phyloP scores from a whole-genome alignment of 176 grass and related monocot species.

The Aegilops umbellulata region DNA sequence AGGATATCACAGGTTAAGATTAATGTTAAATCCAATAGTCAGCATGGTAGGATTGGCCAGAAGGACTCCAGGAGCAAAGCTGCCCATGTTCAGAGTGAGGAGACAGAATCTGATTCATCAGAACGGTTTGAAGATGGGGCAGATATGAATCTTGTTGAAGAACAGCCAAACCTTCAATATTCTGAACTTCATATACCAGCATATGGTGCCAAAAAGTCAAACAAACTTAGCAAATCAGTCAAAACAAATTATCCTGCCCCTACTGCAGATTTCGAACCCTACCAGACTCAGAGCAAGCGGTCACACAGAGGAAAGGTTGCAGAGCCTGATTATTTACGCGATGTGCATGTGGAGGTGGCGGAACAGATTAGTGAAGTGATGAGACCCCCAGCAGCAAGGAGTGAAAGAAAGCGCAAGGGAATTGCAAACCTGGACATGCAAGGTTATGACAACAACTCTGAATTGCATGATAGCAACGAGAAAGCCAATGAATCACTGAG shows the following conservation, averaged over 20 bases:
- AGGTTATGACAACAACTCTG: slow-evolving; percentile 39
- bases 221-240: slow-evolving; percentile 30
- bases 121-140: slow-evolving; percentile 50
- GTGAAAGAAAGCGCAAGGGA: slow-evolving; percentile 71
- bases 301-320: slow-evolving; percentile 53
- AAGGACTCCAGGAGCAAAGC: slow-evolving; percentile 45
- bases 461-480: slow-evolving; percentile 39
- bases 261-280: slow-evolving; percentile 49
- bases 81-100: slow-evolving; percentile 56
- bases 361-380: slow-evolving; percentile 54
- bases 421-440: slow-evolving; percentile 34
- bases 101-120: slow-evolving; percentile 91
- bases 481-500: slow-evolving; percentile 31
- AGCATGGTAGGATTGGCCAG: slow-evolving; percentile 36
- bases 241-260: slow-evolving; percentile 50
- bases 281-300: slow-evolving; percentile 41
- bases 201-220: slow-evolving; percentile 49
- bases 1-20: slow-evolving; percentile 42
- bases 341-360: slow-evolving; percentile 49
- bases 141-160: slow-evolving; percentile 25
- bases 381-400: slow-evolving; percentile 45
- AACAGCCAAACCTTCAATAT: slow-evolving; percentile 28
- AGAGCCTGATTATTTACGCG: slow-evolving; percentile 45
- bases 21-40: slow-evolving; percentile 39
- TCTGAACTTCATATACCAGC: slow-evolving; percentile 24